These are phyloP conservation scores for Botryosphaeria dothidea DNA, from an alignment of 2,329 filamentous ascomycete genomes.

Conservation along the genomic window DNA sequence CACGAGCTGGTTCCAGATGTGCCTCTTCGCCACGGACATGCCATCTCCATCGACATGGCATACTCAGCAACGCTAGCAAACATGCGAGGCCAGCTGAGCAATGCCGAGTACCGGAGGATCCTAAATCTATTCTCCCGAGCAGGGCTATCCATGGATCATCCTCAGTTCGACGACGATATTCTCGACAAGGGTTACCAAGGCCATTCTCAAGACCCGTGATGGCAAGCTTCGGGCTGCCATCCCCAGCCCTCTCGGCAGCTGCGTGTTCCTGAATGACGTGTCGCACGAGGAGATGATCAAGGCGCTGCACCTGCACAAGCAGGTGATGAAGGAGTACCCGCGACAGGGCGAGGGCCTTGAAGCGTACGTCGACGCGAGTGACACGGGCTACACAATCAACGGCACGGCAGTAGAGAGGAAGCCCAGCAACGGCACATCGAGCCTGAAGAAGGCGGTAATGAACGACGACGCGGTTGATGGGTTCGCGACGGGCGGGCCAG, in stretches of 20 bases:
- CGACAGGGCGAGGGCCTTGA: constrained; percentile 67
- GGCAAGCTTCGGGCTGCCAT: constrained; percentile 68
- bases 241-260: constrained; percentile 66
- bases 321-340: constrained; percentile 62
- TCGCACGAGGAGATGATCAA: constrained; percentile 61
- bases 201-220: constrained; percentile 71
- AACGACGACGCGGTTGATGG: constrained; percentile 28
- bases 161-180: constrained; percentile 65
- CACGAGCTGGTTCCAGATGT: constrained; percentile 70
- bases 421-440: constrained; percentile 23
- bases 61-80: constrained; percentile 70
- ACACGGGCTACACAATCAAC: constrained; percentile 63
- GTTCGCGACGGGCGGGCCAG: constrained; percentile 15
- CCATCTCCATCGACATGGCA: constrained; percentile 75
- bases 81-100: constrained; percentile 60
- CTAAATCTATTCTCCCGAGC: constrained; percentile 69
- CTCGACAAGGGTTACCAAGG: constrained; percentile 66
- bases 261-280: constrained; percentile 70
- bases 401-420: constrained; percentile 38
- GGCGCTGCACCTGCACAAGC: constrained; percentile 65
- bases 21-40: constrained; percentile 70
- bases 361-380: constrained; percentile 68
- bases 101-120: constrained; percentile 62
- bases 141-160: constrained; percentile 71
- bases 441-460: constrained; percentile 26